These are phyloP conservation scores for Brassica carinata DNA, from an alignment of 345 rosid species.

Conservation along the genomic window DNA sequence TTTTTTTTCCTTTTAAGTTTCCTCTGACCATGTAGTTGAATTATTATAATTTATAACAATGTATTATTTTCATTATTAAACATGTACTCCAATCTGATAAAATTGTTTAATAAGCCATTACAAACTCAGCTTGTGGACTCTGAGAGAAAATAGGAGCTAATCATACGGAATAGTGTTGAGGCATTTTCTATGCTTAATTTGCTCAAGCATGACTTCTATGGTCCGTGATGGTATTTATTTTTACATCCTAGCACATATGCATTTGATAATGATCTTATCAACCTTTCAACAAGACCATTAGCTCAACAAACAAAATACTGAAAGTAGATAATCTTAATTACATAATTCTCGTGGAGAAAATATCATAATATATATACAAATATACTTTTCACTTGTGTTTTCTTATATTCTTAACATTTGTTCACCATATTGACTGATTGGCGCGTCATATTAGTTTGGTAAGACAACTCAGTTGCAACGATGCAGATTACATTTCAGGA, in stretches of 20 bases:
- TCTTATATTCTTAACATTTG: neutral
- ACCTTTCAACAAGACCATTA: neutral
- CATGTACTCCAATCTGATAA: neutral
- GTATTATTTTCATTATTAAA: neutral
- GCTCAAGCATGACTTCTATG: neutral
- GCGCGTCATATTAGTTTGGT: neutral
- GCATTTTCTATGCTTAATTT: neutral
- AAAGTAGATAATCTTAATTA: neutral
- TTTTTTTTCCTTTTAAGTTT: no score
- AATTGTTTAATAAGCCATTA: neutral
- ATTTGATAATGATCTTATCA: neutral
- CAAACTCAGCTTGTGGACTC: neutral
- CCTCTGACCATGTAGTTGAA: no score
- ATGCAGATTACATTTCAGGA: neutral
- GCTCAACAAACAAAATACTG: neutral
- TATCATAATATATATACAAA: neutral
- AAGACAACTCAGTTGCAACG: neutral
- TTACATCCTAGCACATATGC: neutral
- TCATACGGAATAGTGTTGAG: neutral
- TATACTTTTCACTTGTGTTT: neutral
- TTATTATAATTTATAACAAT: no score
- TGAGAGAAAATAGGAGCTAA: neutral
- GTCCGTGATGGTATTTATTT: neutral
- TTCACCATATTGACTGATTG: neutral
- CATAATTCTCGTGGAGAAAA: neutral